These are phyloP conservation scores for Chrysanthemum makinoi DNA, from an alignment of 129 eudicot genomes.

Conservation along the genomic window DNA sequence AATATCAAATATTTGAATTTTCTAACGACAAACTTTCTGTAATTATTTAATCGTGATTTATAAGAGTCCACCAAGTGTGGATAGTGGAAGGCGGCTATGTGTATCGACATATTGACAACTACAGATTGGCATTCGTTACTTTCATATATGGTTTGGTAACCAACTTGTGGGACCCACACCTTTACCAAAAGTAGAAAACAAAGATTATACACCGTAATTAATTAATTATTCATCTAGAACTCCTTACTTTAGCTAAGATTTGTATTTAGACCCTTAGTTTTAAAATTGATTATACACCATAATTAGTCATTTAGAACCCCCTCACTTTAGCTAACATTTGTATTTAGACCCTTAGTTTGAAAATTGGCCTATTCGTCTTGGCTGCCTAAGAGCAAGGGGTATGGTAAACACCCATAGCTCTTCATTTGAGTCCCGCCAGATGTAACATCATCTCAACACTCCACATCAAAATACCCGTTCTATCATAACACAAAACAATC, in stretches of 20 bases:
- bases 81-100: constrained; percentile 29
- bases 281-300: not conserved
- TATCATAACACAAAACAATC: no score
- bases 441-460: no score
- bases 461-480: no score
- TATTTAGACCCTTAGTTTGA: not conserved
- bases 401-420: no score
- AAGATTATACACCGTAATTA: not conserved
- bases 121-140: constrained; percentile 21
- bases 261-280: not conserved
- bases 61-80: constrained; percentile 25
- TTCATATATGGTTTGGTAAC: constrained; percentile 41
- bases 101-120: constrained; percentile 1
- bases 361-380: not conserved
- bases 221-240: constrained; percentile 2
- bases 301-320: constrained; percentile 1
- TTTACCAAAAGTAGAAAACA: not conserved
- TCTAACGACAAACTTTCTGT: not conserved
- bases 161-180: constrained; percentile 32
- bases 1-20: not conserved
- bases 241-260: not conserved
- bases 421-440: no score
- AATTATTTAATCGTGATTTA: constrained; percentile 6
- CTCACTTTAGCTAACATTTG: not conserved
- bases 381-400: no score